phyloP scores from a whole-genome alignment of 768 basidiomycete genomes.

The Lyophyllum atratum region DNA sequence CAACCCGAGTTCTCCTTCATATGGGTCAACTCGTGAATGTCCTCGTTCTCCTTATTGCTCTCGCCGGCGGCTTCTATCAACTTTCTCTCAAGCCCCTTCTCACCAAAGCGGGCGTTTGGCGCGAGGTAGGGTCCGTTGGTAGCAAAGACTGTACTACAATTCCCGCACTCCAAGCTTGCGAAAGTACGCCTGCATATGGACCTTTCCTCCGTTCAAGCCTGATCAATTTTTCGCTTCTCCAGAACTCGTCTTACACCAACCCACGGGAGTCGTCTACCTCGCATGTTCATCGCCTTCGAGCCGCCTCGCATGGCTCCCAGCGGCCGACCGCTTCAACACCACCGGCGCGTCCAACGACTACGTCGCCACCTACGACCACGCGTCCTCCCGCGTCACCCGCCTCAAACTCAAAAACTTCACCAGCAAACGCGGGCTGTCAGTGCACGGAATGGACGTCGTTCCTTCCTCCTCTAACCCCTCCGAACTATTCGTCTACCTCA shows the following conservation, averaged over 20 bases:
- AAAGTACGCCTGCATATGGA: constrained; percentile 45
- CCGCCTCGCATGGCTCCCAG: constrained; percentile 56
- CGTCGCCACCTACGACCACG: not conserved
- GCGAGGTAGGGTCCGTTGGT: constrained; percentile 44
- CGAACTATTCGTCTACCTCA: constrained; percentile 63
- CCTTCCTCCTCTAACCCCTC: constrained; percentile 47
- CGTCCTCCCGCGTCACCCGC: constrained; percentile 36
- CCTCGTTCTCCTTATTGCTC: constrained; percentile 37
- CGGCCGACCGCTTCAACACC: constrained; percentile 35
- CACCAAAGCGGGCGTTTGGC: constrained; percentile 41
- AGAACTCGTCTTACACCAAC: constrained; percentile 64
- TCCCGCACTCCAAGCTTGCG: constrained; percentile 63
- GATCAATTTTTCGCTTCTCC: not conserved
- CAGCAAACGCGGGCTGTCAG: constrained; percentile 45
- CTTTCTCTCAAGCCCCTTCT: constrained; percentile 50
- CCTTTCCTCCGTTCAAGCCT: not conserved
- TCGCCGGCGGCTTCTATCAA: constrained; percentile 47
- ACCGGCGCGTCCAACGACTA: constrained; percentile 33
- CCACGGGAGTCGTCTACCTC: constrained; percentile 58
- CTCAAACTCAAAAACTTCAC: constrained; percentile 44
- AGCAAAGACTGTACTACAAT: constrained; percentile 51
- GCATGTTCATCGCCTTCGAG: constrained; percentile 58
- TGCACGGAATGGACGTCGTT: constrained; percentile 74
- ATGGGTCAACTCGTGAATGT: constrained; percentile 28
- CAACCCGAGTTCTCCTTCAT: not conserved